These are phyloP conservation scores for Ustilago shanxiensis DNA, from an alignment of 1,284 basidiomycete genomes.

Conservation along the genomic window DNA sequence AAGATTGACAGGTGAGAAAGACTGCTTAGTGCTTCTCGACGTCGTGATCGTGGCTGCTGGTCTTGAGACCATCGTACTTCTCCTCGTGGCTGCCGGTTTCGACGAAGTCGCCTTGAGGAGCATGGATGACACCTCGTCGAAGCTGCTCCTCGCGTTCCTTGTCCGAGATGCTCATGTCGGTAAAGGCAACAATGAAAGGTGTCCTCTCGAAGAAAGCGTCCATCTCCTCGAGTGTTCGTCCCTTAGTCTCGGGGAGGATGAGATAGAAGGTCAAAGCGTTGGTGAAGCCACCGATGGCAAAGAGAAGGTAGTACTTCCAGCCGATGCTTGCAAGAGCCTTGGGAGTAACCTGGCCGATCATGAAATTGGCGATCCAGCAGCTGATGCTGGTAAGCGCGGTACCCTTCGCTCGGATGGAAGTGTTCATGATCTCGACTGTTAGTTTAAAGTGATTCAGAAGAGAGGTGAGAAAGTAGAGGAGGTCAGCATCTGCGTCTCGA, in stretches of 20 bases:
- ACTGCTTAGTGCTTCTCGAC: slow-evolving; percentile 27
- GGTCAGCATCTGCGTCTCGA: not conserved
- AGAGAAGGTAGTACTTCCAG: slow-evolving; percentile 74
- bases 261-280: slow-evolving; percentile 77
- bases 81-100: slow-evolving; percentile 18
- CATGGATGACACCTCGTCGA: slow-evolving; percentile 28
- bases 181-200: slow-evolving; percentile 72
- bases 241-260: slow-evolving; percentile 71
- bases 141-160: slow-evolving; percentile 74
- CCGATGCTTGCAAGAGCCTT: slow-evolving; percentile 69
- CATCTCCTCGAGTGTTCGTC: slow-evolving; percentile 74
- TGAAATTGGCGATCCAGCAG: slow-evolving; percentile 73
- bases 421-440: slow-evolving; percentile 74
- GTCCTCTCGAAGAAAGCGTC: slow-evolving; percentile 75
- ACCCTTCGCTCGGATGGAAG: slow-evolving; percentile 76
- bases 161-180: slow-evolving; percentile 63
- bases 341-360: slow-evolving; percentile 72
- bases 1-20: slow-evolving; percentile 6
- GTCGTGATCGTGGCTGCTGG: slow-evolving; percentile 33
- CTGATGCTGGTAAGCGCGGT: slow-evolving; percentile 75
- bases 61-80: slow-evolving; percentile 30
- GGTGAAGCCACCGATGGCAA: slow-evolving; percentile 76
- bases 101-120: slow-evolving; percentile 10
- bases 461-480: too few relatives aligned
- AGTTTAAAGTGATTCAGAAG: too few relatives aligned